phyloP scores from a whole-genome alignment of 352 stramenopile species.

The Globisporangium splendens region DNA sequence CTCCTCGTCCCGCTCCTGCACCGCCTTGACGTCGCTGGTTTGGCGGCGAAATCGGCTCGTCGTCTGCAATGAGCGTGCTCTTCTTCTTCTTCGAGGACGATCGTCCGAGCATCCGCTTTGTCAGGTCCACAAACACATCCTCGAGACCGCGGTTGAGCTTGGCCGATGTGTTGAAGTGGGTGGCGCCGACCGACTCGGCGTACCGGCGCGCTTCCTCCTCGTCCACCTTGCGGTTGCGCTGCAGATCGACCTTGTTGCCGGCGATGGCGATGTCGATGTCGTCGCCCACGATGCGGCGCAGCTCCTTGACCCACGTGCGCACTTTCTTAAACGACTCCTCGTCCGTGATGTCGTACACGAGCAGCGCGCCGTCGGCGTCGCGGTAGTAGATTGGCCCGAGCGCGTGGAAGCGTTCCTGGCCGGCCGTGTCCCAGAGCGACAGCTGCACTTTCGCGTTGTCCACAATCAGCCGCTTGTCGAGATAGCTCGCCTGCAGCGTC shows the following conservation, averaged over 20 bases:
- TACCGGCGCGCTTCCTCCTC: constrained; percentile 84
- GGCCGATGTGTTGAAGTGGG: constrained; percentile 89
- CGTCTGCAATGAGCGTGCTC: constrained; percentile 75
- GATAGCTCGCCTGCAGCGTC: constrained; percentile 91
- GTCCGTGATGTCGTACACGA: constrained; percentile 93
- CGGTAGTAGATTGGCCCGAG: constrained; percentile 90
- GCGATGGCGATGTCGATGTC: constrained; percentile 91
- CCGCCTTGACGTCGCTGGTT: constrained; percentile 9
- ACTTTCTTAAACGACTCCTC: constrained; percentile 91
- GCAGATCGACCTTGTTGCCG: constrained; percentile 92
- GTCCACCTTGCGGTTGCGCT: constrained; percentile 85
- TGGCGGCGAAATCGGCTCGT: constrained; percentile 42
- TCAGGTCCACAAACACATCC: constrained; percentile 89
- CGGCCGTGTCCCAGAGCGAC: constrained; percentile 86
- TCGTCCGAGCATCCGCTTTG: constrained; percentile 76
- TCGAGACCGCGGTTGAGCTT: constrained; percentile 92
- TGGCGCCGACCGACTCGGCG: constrained; percentile 82
- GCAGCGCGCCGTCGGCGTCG: constrained; percentile 81
- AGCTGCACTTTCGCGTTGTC: constrained; percentile 78
- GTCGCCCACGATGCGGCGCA: constrained; percentile 88
- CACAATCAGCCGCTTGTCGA: constrained; percentile 90
- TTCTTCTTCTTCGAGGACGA: constrained; percentile 72
- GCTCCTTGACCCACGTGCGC: constrained; percentile 91
- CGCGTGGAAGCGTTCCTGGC: constrained; percentile 86
- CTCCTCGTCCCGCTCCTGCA: neutral